Evolutionary conservation across 352 stramenopile species (phyloP), one percentile per base, ranked within the genome.

Genomic region (Peronosclerospora sorghi): DNA sequence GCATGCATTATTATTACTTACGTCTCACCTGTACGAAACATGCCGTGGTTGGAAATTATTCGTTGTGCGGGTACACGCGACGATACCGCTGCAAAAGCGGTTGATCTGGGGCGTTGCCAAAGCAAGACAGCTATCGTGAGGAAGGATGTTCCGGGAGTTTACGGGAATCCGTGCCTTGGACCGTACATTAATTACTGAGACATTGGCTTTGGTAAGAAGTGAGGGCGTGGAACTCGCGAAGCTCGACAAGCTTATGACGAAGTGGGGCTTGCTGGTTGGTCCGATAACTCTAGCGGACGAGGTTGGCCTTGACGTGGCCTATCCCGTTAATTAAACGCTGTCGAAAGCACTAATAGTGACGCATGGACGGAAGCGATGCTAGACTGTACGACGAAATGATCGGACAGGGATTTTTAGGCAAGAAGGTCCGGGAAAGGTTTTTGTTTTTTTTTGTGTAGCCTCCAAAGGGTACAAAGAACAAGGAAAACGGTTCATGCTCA

Each of bases 1-100:
- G 96, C 36, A 98, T 98, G 94, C 96, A 99, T 73, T 99, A 98
- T 99, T 99, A 62, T 97, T 78, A 21, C 96, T 95, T 19, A 95
- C 98, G 44, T 90, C 93, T 36, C n/a, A n/a, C n/a, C n/a, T n/a
- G n/a, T n/a, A n/a, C n/a, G n/a, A n/a, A n/a, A n/a, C n/a, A n/a
- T n/a, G n/a, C n/a, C n/a, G n/a, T n/a, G n/a, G n/a, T n/a, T n/a
- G n/a, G n/a, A n/a, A n/a, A n/a, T n/a, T n/a, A n/a, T n/a, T n/a
- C n/a, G n/a, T n/a, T n/a, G n/a, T n/a, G n/a, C n/a, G n/a, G n/a
- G n/a, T n/a, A n/a, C n/a, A n/a, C n/a, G n/a, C n/a, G n/a, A n/a
- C n/a, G n/a, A n/a, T n/a, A n/a, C n/a, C n/a, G n/a, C n/a, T n/a
- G n/a, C n/a, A n/a, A n/a, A n/a, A n/a, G n/a, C n/a, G n/a, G n/a